Base-by-base conservation (phyloP, 805 yeast genomes). In the Lachancea sp. region DNA sequence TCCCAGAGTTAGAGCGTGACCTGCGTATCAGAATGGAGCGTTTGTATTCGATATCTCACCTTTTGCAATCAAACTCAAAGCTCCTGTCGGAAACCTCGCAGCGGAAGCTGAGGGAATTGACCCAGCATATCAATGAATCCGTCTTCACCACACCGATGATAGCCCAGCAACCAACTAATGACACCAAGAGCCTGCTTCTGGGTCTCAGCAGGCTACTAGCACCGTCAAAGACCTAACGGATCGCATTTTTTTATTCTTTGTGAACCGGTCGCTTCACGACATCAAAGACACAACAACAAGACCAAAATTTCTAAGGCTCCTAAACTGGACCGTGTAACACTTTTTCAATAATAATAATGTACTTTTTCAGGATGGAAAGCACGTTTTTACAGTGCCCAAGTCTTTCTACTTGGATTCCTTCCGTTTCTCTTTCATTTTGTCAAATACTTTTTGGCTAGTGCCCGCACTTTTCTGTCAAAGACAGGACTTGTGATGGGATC, bases 381-480 rank as follows among this genome's bases (percentile, higher is more conserved):
- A 9, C 27, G 5, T 19, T 16, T 11, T 19, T 6, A n/a, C 7
- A n/a, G 6, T 31, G n/a, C 16, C 31, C 8, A 17, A n/a, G n/a
- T n/a, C n/a, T n/a, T n/a, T n/a, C n/a, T n/a, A n/a, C n/a, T n/a
- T n/a, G n/a, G n/a, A n/a, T n/a, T n/a, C n/a, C n/a, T n/a, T n/a
- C n/a, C n/a, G n/a, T 22, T 8, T 8, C 25, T 8, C 8, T 22
- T 22, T 30, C 26, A 53, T 48, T 51, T 44, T 58, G 57, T 85
- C 50, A 91, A 67, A 62, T 89, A 85, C 66, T 85, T 87, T 56
- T 79, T 79, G 5, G 95, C 95, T 48, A 84, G 62, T 25, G 73
- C 63, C 58, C 84, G 77, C 34, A 91, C 83, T 55, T 81, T 78
- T 46, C 78, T 62, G 65, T 91, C 96, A 62, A 91, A 91, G 15